These are phyloP conservation scores for Spatholobus suberectus DNA, from an alignment of 306 rosid genomes.

Conservation along the genomic window DNA sequence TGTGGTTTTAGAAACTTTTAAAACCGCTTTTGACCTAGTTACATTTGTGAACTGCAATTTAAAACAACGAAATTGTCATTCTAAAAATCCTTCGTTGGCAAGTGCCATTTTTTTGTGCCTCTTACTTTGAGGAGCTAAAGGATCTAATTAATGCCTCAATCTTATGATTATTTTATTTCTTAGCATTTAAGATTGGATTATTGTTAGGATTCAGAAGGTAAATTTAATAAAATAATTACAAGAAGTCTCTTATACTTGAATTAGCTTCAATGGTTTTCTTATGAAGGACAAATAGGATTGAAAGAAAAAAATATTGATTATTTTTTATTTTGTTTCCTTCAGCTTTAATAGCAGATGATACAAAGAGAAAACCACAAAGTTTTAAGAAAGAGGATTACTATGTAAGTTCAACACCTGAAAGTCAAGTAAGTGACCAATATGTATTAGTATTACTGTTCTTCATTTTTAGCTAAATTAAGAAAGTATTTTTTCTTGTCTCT, in stretches of 20 bases:
- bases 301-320: background rate
- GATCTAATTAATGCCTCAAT: too few species aligned
- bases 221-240: background rate
- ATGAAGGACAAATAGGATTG: background rate
- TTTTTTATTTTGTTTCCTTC: slow-evolving; percentile 35
- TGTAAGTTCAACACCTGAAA: slow-evolving; percentile 68
- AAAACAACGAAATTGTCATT: too few species aligned
- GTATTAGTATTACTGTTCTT: background rate
- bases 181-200: background rate
- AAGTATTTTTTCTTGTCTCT: background rate
- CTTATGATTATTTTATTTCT: background rate
- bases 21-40: too few species aligned
- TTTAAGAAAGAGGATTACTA: slow-evolving; percentile 73
- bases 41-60: too few species aligned
- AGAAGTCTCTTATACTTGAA: background rate
- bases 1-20: too few species aligned
- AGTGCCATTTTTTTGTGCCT: too few species aligned
- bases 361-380: slow-evolving; percentile 59
- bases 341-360: slow-evolving; percentile 44
- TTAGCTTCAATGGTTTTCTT: background rate
- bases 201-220: slow-evolving; percentile 8
- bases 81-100: too few species aligned
- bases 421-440: slow-evolving; percentile 57
- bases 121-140: too few species aligned
- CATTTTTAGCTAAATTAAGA: too few species aligned